Evolutionary conservation across 169 alveolate species (phyloP).

Genomic region (Cryptosporidium ubiquitum): DNA sequence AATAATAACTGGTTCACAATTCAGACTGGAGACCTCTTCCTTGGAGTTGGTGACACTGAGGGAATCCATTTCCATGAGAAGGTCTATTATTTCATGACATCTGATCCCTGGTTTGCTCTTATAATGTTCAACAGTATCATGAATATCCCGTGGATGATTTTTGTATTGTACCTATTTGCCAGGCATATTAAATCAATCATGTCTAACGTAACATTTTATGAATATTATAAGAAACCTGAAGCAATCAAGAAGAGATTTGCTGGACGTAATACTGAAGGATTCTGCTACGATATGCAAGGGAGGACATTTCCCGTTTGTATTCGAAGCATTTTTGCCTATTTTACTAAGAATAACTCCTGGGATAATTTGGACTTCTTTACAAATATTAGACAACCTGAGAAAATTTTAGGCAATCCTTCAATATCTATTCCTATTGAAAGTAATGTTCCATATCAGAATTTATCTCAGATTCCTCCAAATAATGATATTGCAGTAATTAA

Average conservation of each 20-base stretch:
- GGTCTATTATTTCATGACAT: slow-evolving; percentile 39
- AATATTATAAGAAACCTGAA: slow-evolving; percentile 83
- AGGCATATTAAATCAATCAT: slow-evolving; percentile 85
- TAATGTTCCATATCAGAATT: slow-evolving; percentile 50
- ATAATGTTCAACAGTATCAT: slow-evolving; percentile 56
- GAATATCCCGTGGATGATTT: slow-evolving; percentile 81
- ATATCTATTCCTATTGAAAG: slow-evolving; percentile 24
- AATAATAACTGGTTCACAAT: slow-evolving; percentile 48
- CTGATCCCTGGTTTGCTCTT: slow-evolving; percentile 71
- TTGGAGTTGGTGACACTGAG: slow-evolving; percentile 52
- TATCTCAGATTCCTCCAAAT: slow-evolving; percentile 28
- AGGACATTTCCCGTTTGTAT: slow-evolving; percentile 42
- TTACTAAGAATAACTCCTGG: slow-evolving; percentile 53
- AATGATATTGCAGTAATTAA: background rate
- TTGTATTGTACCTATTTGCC: slow-evolving; percentile 82
- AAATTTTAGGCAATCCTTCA: slow-evolving; percentile 1
- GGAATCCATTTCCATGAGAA: slow-evolving; percentile 46
- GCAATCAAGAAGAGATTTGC: slow-evolving; percentile 52
- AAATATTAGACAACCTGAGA: slow-evolving; percentile 39
- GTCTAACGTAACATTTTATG: slow-evolving; percentile 90
- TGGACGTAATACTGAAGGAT: slow-evolving; percentile 50
- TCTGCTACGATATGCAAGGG: slow-evolving; percentile 62
- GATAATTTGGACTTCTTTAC: slow-evolving; percentile 60
- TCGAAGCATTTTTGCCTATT: slow-evolving; percentile 54
- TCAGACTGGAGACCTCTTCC: slow-evolving; percentile 35